A percentile compares a stretch with the other conserved stretches of the same genome.
phyloP scores from a whole-genome alignment of 1,284 basidiomycete species.

The Phylloporus sp. region DNA sequence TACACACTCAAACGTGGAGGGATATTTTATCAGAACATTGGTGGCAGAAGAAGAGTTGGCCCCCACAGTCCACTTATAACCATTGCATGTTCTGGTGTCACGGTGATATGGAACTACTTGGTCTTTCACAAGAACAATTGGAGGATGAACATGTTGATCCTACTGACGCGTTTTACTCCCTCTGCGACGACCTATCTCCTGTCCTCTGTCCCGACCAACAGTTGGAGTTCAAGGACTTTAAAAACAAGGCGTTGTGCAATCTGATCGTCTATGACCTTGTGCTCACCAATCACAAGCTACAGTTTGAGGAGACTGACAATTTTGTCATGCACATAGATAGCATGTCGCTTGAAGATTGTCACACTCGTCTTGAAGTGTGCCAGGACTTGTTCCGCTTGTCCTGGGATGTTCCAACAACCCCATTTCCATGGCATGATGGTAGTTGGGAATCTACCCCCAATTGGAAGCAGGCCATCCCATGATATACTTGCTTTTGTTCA shows the following conservation, averaged over 20 bases:
- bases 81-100: no score
- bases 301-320: neutral
- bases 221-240: conserved; percentile 8
- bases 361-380: neutral
- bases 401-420: neutral
- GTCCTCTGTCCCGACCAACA: no score
- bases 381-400: conserved; percentile 10
- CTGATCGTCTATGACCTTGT: neutral
- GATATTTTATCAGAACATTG: no score
- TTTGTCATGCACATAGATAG: neutral
- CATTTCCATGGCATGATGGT: conserved; percentile 11
- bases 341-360: neutral
- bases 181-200: no score
- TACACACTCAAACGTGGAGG: no score
- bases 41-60: no score
- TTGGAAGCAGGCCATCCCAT: conserved; percentile 9
- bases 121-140: no score
- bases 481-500: conserved; percentile 3
- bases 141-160: no score
- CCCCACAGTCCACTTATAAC: no score
- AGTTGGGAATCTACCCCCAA: conserved; percentile 14
- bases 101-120: no score
- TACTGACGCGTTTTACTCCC: no score
- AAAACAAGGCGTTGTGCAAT: neutral
- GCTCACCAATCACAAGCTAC: neutral